Evolutionary conservation across 2,329 filamentous ascomycete species (phyloP).

Genomic region (Cladophialophora psammophila): DNA sequence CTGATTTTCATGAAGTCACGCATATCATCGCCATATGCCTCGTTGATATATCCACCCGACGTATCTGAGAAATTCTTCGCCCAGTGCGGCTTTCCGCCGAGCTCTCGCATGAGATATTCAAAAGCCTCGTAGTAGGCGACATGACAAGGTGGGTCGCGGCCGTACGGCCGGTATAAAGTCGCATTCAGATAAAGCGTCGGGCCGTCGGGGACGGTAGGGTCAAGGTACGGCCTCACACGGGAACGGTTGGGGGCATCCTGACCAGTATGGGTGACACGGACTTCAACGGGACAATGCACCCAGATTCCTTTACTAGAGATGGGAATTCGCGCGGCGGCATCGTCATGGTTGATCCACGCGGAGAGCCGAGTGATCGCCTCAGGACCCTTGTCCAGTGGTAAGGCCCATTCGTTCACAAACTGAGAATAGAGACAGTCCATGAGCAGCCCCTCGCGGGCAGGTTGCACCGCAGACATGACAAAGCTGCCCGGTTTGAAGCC

Average conservation of each 20-base stretch:
- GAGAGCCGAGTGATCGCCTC: slow-evolving; percentile 84
- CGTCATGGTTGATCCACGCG: slow-evolving; percentile 80
- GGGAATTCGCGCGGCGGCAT: slow-evolving; percentile 74
- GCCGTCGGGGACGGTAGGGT: slow-evolving; percentile 71
- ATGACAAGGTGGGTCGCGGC: slow-evolving; percentile 76
- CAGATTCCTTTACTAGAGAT: slow-evolving; percentile 80
- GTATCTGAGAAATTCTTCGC: slow-evolving; percentile 82
- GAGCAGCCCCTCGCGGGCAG: slow-evolving; percentile 78
- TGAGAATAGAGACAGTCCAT: slow-evolving; percentile 99
- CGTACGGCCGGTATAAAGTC: slow-evolving; percentile 84
- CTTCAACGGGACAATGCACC: slow-evolving; percentile 89
- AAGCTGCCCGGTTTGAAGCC: slow-evolving; percentile 75
- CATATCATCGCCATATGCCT: slow-evolving; percentile 74
- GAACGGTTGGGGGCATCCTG: slow-evolving; percentile 46
- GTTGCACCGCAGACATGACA: slow-evolving; percentile 77
- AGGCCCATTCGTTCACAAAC: slow-evolving; percentile 97
- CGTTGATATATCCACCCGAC: slow-evolving; percentile 65
- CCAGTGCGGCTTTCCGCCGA: slow-evolving; percentile 86
- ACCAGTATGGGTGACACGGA: slow-evolving; percentile 78
- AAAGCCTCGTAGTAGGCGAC: slow-evolving; percentile 86
- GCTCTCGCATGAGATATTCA: slow-evolving; percentile 86
- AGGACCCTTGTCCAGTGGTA: slow-evolving; percentile 83
- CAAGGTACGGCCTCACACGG: slow-evolving; percentile 68
- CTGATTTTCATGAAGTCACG: slow-evolving; percentile 72
- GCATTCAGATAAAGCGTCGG: slow-evolving; percentile 89